These are phyloP conservation scores for rapeseed (Brassica napus) DNA, from an alignment of 345 rosid genomes.

Conservation along the genomic window DNA sequence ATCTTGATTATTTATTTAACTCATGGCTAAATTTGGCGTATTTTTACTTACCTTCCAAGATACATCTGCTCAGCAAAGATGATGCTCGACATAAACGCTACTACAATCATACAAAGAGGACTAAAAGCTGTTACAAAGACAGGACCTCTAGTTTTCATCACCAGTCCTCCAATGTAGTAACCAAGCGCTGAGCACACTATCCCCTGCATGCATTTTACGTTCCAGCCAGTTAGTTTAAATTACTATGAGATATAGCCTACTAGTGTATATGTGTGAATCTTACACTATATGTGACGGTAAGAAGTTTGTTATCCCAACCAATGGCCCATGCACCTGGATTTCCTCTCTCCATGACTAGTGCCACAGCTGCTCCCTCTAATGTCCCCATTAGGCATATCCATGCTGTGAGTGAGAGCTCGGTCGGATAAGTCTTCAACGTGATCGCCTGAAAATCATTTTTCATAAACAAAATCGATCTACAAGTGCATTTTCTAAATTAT, in stretches of 20 bases:
- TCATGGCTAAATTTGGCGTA: neutral
- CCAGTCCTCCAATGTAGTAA: slow-evolving; percentile 72
- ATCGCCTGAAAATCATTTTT: slow-evolving; percentile 46
- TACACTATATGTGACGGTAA: slow-evolving; percentile 75
- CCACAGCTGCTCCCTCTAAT: slow-evolving; percentile 53
- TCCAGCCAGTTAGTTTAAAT: neutral
- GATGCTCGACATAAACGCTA: slow-evolving; percentile 70
- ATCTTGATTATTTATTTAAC: neutral
- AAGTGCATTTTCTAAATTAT: neutral
- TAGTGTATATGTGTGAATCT: slow-evolving; percentile 13
- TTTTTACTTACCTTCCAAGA: slow-evolving; percentile 66
- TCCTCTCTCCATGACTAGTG: slow-evolving; percentile 71
- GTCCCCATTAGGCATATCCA: slow-evolving; percentile 85
- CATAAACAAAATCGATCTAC: neutral
- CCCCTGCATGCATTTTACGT: slow-evolving; percentile 58
- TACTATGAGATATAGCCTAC: neutral
- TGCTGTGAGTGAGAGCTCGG: slow-evolving; percentile 76
- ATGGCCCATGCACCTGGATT: slow-evolving; percentile 58
- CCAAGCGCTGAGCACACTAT: slow-evolving; percentile 72
- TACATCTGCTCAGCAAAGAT: slow-evolving; percentile 76
- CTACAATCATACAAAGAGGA: slow-evolving; percentile 78
- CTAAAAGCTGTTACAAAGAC: slow-evolving; percentile 85
- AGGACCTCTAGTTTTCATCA: slow-evolving; percentile 84
- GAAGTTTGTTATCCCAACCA: slow-evolving; percentile 70
- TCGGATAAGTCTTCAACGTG: slow-evolving; percentile 67